A percentile compares a stretch with the other conserved stretches of the same genome.
Conservation (phyloP, 345 rosid species). For the Boechera stricta region DNA sequence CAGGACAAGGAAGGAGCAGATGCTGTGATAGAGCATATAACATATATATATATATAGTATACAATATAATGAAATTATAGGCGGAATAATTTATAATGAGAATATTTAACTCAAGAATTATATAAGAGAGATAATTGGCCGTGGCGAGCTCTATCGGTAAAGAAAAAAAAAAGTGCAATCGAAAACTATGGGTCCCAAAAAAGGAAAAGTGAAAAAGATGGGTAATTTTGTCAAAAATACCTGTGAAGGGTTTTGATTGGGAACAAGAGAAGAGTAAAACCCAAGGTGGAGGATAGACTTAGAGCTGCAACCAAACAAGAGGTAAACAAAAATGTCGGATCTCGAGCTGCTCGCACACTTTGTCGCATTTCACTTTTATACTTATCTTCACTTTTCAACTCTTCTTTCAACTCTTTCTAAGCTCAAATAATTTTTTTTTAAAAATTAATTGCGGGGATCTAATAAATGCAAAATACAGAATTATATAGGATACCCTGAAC, state of each 20-base stretch:
- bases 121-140: not conserved
- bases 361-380: slow-evolving; percentile 38
- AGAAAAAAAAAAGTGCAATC: not conserved
- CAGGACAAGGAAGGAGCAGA: too few relatives aligned
- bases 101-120: not conserved
- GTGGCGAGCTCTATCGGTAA: slow-evolving; percentile 12
- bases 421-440: not conserved
- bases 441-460: not conserved
- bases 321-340: slow-evolving; percentile 39
- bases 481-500: not conserved
- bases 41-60: too few relatives aligned
- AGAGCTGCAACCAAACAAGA: slow-evolving; percentile 30
- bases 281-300: not conserved
- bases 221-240: slow-evolving; percentile 34
- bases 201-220: slow-evolving; percentile 27
- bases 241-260: slow-evolving; percentile 11
- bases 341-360: slow-evolving; percentile 43
- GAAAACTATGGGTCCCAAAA: slow-evolving; percentile 35
- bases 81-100: too few relatives aligned
- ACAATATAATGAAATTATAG: too few relatives aligned
- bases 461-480: not conserved
- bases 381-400: slow-evolving; percentile 28
- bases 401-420: not conserved
- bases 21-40: too few relatives aligned
- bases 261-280: slow-evolving; percentile 6